Conservation (phyloP, 305 asterid genomes). For the Fraxinus latifolia region DNA sequence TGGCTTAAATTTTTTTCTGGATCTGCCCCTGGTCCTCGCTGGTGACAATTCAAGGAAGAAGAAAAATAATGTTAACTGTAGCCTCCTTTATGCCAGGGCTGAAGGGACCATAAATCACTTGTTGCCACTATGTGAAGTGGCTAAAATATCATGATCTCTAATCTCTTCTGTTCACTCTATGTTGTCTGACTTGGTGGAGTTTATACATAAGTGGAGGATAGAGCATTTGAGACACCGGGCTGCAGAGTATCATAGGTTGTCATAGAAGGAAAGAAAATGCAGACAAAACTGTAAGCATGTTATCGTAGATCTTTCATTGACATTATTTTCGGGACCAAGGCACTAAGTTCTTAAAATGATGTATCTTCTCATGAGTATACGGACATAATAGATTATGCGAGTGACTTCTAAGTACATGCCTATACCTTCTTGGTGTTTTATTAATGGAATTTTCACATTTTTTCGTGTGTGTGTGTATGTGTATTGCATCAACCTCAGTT, state of each 20-base stretch:
- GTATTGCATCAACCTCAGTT: slow-evolving; percentile 1
- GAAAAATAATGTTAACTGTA: not conserved
- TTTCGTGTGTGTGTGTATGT: slow-evolving; percentile 9
- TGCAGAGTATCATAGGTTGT: not conserved
- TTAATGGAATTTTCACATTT: not conserved
- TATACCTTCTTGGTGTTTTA: not conserved
- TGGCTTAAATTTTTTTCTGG: not conserved
- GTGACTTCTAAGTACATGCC: not conserved
- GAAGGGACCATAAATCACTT: not conserved
- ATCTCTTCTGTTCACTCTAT: not conserved
- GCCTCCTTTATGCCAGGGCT: not conserved
- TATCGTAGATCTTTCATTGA: not conserved
- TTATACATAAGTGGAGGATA: not conserved
- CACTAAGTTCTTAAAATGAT: not conserved
- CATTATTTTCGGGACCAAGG: not conserved
- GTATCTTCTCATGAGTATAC: not conserved
- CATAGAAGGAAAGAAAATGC: not conserved
- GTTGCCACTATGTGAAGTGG: not conserved
- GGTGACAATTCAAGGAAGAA: not conserved
- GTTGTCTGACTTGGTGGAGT: not conserved
- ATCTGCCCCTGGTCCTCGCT: not conserved
- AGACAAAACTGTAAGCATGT: not conserved
- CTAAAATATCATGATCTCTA: not conserved
- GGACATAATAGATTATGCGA: not conserved
- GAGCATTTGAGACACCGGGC: not conserved